Evolutionary conservation across 345 rosid genomes (phyloP), one percentile per base, ranked within the genome.

Genomic region (Gossypium thurberi): DNA sequence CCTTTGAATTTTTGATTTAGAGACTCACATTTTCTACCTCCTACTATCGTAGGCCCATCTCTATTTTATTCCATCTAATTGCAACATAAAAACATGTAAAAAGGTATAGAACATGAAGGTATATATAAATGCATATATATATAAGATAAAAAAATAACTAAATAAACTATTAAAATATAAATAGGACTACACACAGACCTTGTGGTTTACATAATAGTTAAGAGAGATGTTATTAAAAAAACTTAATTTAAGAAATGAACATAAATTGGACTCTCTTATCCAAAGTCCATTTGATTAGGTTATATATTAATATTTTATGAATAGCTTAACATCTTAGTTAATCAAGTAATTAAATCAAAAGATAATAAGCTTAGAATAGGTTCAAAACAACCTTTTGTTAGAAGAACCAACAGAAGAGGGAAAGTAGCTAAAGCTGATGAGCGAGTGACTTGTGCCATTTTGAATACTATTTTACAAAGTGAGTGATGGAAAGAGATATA

Each of bases 1-100:
- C 87, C 85, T 58, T 61, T 78, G 80, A 82, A 84, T 3, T 25
- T 59, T 2, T 80, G 82, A 76, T 85, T 84, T 42, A 72, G 76
- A 8, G 84, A 74, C 81, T 78, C 79, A 76, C 85, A 84, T 15
- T 70, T 76, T 65, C 82, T 82, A 1, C 78, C 85, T 70, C 82
- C 84, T 2, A 53, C 79, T 25, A 5, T 0, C 0, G 4, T 21
- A 20, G 61, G 61, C 1, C 75, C 72, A 69, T 58, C 51, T 53
- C 74, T 70, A 17, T 14, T 70, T 70, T 15, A n/a, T 61, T 61
- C 2, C 0, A 14, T 18, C 15, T 5, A 15, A 3, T 28, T 4
- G 4, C 10, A 59, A 0, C 26, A 64, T 2, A 42, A 46, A 46
- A 50, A 7, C 21, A 6, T 66, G 20, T 23, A 28, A 21, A 56